Conservation (phyloP, 192 early-diverging fungal species). For the Coemansia sp. region DNA sequence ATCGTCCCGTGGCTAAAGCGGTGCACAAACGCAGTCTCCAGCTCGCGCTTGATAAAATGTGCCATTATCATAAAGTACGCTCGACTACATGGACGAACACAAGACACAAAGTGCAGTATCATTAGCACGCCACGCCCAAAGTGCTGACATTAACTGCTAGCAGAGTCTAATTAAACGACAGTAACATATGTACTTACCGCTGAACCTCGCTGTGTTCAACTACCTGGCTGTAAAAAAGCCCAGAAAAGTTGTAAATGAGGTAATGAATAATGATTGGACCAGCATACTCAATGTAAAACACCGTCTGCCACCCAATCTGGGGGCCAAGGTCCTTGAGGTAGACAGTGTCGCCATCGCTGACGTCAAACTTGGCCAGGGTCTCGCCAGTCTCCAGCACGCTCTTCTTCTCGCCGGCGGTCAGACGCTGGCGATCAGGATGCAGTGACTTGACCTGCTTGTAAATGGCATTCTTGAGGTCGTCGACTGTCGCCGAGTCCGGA, state of each 20-base stretch:
- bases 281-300: conserved; percentile 90
- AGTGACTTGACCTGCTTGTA: conserved; percentile 50
- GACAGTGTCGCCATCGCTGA: conserved; percentile 63
- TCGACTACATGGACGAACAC: conserved; percentile 46
- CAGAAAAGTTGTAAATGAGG: conserved; percentile 74
- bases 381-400: conserved; percentile 55
- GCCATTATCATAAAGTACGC: conserved; percentile 67
- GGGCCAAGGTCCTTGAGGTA: conserved; percentile 75
- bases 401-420: conserved; percentile 68
- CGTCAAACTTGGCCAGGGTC: conserved; percentile 58
- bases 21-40: conserved; percentile 90
- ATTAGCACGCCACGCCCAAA: no score
- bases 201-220: conserved; percentile 76
- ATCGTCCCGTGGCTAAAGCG: conserved; percentile 92
- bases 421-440: conserved; percentile 77
- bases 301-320: conserved; percentile 91
- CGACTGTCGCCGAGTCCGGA: conserved; percentile 58
- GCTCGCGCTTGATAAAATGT: conserved; percentile 91
- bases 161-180: no score
- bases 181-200: conserved; percentile 30
- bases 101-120: no score
- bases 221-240: conserved; percentile 62
- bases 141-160: no score
- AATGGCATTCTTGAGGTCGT: conserved; percentile 69
- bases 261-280: conserved; percentile 87